phyloP scores from a whole-genome alignment of 495 filamentous ascomycete genomes.

The Aspergillus sclerotiicarbonarius region DNA sequence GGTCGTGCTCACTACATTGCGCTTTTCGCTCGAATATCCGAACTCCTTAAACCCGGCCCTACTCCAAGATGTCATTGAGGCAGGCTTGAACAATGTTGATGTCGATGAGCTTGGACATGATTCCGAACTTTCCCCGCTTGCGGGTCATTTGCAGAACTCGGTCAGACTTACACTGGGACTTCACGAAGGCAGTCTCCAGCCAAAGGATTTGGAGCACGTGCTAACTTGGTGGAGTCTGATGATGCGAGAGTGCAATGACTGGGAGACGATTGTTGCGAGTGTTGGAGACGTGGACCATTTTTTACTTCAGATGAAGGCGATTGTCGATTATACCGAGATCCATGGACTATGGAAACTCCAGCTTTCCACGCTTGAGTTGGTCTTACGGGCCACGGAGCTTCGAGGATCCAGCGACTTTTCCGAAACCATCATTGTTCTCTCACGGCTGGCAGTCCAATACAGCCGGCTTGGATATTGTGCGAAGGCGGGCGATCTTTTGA shows the following conservation, averaged over 20 bases:
- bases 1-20: slow-evolving; percentile 40
- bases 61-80: slow-evolving; percentile 31
- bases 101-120: slow-evolving; percentile 50
- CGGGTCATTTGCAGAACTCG: slow-evolving; percentile 58
- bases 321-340: slow-evolving; percentile 77
- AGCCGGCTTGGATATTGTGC: slow-evolving; percentile 73
- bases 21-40: slow-evolving; percentile 40
- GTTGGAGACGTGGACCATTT: slow-evolving; percentile 63
- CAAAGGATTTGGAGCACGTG: slow-evolving; percentile 44
- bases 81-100: slow-evolving; percentile 34
- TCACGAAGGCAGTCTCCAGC: slow-evolving; percentile 46
- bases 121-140: slow-evolving; percentile 47
- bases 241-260: slow-evolving; percentile 40
- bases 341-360: slow-evolving; percentile 61
- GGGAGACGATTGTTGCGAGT: slow-evolving; percentile 47
- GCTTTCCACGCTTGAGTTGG: slow-evolving; percentile 43
- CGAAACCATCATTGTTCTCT: slow-evolving; percentile 56
- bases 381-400: slow-evolving; percentile 56
- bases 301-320: slow-evolving; percentile 59
- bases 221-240: slow-evolving; percentile 41
- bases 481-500: slow-evolving; percentile 65
- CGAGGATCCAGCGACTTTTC: slow-evolving; percentile 49
- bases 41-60: slow-evolving; percentile 28
- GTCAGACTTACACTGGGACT: slow-evolving; percentile 54
- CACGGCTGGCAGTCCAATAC: slow-evolving; percentile 66